Percentiles rank a stretch among this genome's conserved stretches.
These are phyloP conservation scores for Phytophthora uliginosa DNA, from an alignment of 352 stramenopile genomes.

Conservation along the genomic window DNA sequence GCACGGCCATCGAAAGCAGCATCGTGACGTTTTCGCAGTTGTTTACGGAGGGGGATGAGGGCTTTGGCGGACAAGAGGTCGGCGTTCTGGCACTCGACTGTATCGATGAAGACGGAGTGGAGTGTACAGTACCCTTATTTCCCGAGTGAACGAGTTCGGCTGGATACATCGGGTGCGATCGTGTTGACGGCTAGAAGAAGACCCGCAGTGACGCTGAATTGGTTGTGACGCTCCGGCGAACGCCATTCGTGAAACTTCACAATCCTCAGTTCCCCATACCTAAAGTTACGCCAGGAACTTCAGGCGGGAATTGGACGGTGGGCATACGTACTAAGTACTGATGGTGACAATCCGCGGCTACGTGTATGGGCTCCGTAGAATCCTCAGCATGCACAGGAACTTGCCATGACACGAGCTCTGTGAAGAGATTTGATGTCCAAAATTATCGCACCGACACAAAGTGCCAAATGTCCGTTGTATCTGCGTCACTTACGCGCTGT, in stretches of 20 bases:
- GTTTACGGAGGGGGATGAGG: conserved; percentile 9
- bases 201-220: conserved; percentile 10
- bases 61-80: conserved; percentile 18
- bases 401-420: neutral
- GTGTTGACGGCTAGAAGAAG: conserved; percentile 23
- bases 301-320: conserved; percentile 34
- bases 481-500: no score
- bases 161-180: conserved; percentile 30
- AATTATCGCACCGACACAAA: no score
- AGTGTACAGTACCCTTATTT: conserved; percentile 41
- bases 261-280: conserved; percentile 30
- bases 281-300: conserved; percentile 21
- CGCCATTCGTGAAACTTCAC: conserved; percentile 34
- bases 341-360: conserved; percentile 41
- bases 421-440: no score
- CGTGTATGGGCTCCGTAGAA: conserved; percentile 25
- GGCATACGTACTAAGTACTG: conserved; percentile 40
- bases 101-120: conserved; percentile 37
- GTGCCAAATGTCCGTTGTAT: no score
- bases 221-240: conserved; percentile 41
- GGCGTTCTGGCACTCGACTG: conserved; percentile 32
- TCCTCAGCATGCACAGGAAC: neutral
- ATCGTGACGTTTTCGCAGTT: conserved; percentile 32
- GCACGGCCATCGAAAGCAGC: conserved; percentile 26
- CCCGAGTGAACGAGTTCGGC: conserved; percentile 10